These are phyloP conservation scores for Penicillium occitanis DNA, from an alignment of 2,329 filamentous ascomycete species.

Conservation along the genomic window DNA sequence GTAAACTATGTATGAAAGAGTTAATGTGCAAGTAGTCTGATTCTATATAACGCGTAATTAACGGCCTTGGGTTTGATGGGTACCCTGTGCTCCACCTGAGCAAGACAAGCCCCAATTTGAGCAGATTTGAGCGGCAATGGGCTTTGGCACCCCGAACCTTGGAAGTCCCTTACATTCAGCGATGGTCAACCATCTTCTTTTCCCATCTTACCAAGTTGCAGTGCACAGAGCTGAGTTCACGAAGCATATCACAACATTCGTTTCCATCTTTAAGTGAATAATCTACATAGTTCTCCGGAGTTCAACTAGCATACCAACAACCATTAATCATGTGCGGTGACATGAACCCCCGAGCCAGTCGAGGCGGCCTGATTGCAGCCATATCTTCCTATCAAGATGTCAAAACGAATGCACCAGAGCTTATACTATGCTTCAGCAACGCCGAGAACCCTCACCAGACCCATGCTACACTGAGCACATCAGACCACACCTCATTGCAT, in stretches of 20 bases:
- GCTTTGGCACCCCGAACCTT: no score
- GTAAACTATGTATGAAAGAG: no score
- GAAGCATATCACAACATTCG: no score
- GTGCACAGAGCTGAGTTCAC: no score
- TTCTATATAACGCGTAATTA: not conserved
- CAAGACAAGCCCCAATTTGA: not conserved
- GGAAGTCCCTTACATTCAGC: not conserved
- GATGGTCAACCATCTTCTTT: no score
- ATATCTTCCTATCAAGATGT: not conserved
- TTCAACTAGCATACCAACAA: not conserved
- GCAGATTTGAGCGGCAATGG: conserved; percentile 14
- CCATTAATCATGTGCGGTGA: conserved; percentile 8
- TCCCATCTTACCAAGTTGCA: no score
- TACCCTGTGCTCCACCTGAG: conserved; percentile 4
- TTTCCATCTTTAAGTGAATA: not conserved
- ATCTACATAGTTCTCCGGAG: not conserved
- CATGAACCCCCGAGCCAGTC: conserved; percentile 1
- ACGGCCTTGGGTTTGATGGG: not conserved
- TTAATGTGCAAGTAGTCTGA: not conserved
- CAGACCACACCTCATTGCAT: not conserved
- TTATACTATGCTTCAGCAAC: conserved; percentile 4
- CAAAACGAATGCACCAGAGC: not conserved
- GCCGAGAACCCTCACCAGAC: not conserved
- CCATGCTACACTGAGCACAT: conserved; percentile 4
- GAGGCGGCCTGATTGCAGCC: conserved; percentile 4